Percentiles rank a stretch among this genome's conserved stretches.
Conservation (phyloP, 371 early-diverging fungal genomes). For the Mucor velutinosus region DNA sequence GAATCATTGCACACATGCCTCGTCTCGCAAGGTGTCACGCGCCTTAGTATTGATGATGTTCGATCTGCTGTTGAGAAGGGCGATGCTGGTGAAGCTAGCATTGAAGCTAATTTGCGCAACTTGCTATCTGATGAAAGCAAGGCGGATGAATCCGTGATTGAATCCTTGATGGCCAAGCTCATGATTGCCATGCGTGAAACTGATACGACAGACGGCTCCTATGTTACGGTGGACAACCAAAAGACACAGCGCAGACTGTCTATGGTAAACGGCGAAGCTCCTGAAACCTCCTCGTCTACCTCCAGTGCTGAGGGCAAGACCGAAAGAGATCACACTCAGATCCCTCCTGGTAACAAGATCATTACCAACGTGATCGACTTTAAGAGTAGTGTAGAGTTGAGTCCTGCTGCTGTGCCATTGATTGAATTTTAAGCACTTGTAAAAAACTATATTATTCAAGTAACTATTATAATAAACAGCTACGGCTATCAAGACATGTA, state of each 20-base stretch:
- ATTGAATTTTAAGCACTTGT: constrained; percentile 18
- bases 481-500: too few relatives aligned
- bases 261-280: constrained; percentile 19
- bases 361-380: constrained; percentile 50
- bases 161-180: constrained; percentile 43
- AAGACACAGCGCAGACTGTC: constrained; percentile 50
- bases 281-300: neutral
- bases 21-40: constrained; percentile 39
- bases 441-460: too few relatives aligned
- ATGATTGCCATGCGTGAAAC: constrained; percentile 45
- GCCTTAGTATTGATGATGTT: constrained; percentile 44
- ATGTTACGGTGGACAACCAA: constrained; percentile 48
- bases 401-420: constrained; percentile 52
- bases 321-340: constrained; percentile 24
- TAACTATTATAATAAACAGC: too few relatives aligned
- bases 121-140: constrained; percentile 49
- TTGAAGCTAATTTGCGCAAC: constrained; percentile 42
- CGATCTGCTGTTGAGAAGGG: constrained; percentile 49
- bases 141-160: constrained; percentile 47
- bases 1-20: constrained; percentile 47
- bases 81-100: constrained; percentile 41
- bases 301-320: constrained; percentile 1
- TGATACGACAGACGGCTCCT: constrained; percentile 31
- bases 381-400: constrained; percentile 56
- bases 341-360: constrained; percentile 43